A percentile compares a stretch with the other conserved stretches of the same genome.
Evolutionary conservation across 2,329 filamentous ascomycete species (phyloP).

Genomic region (Talaromyces albobiverticillius): DNA sequence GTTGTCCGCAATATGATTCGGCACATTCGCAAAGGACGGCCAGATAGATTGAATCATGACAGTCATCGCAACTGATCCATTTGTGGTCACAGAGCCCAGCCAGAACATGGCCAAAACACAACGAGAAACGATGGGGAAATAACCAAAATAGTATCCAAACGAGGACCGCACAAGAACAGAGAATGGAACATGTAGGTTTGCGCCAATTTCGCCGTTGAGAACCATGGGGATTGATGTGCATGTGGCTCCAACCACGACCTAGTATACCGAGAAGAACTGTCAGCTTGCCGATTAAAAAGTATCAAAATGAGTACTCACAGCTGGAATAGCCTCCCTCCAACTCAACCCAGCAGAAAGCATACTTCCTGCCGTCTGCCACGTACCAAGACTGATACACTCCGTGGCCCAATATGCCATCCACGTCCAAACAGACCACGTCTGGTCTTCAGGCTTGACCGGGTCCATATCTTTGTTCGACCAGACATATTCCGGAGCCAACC

Average conservation of each 20-base stretch:
- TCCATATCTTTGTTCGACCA: conserved; percentile 45
- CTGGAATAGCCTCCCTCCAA: conserved; percentile 34
- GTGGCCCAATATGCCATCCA: conserved; percentile 47
- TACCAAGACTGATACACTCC: conserved; percentile 45
- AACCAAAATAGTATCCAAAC: conserved; percentile 31
- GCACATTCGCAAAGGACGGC: conserved; percentile 44
- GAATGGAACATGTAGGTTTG: conserved; percentile 28
- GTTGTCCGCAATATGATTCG: conserved; percentile 42
- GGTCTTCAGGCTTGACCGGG: conserved; percentile 43
- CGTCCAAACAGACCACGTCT: conserved; percentile 44
- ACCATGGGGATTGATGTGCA: conserved; percentile 4
- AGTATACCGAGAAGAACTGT: too few relatives aligned
- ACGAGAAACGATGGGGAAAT: conserved; percentile 32
- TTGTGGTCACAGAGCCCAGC: conserved; percentile 34
- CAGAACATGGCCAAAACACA: conserved; percentile 39
- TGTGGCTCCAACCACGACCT: too few relatives aligned
- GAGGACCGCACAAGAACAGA: conserved; percentile 30
- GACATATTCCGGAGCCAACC: conserved; percentile 26
- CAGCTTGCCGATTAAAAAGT: too few relatives aligned
- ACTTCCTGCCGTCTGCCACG: conserved; percentile 46
- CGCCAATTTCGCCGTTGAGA: conserved; percentile 23
- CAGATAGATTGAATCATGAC: conserved; percentile 39
- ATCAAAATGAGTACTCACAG: too few relatives aligned
- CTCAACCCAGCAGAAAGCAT: conserved; percentile 48
- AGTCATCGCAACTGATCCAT: conserved; percentile 29